These are phyloP conservation scores for Linnemannia zychae DNA, from an alignment of 192 early-diverging fungal species.

Conservation along the genomic window DNA sequence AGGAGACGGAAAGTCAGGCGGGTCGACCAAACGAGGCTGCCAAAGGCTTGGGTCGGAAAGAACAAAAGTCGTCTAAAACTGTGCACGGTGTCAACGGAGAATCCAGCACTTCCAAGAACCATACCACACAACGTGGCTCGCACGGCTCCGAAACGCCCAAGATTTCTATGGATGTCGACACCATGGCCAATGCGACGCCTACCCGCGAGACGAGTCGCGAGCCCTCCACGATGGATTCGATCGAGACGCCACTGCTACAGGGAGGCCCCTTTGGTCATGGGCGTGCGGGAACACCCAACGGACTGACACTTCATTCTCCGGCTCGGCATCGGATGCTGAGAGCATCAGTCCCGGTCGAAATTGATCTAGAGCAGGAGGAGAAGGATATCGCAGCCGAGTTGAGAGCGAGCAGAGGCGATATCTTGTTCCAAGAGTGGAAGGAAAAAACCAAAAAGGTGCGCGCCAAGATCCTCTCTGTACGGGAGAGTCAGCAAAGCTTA, in stretches of 20 bases:
- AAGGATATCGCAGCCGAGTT: slow-evolving; percentile 58
- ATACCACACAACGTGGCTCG: slow-evolving; percentile 6
- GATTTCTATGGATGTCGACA: slow-evolving; percentile 43
- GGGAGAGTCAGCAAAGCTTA: slow-evolving; percentile 59
- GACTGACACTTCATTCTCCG: slow-evolving; percentile 9
- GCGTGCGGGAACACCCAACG: slow-evolving; percentile 41
- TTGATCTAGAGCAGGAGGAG: slow-evolving; percentile 62
- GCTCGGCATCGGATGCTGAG: slow-evolving; percentile 38
- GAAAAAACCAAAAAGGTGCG: slow-evolving; percentile 67
- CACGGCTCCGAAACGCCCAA: slow-evolving; percentile 46
- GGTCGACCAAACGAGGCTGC: slow-evolving; percentile 54
- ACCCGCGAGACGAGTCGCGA: slow-evolving; percentile 33
- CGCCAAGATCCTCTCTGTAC: slow-evolving; percentile 55
- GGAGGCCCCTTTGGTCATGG: slow-evolving; percentile 21
- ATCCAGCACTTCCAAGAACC: slow-evolving; percentile 7
- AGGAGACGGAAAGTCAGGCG: slow-evolving; percentile 55
- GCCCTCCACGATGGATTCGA: slow-evolving; percentile 40
- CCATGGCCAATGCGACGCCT: slow-evolving; percentile 29
- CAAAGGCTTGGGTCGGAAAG: slow-evolving; percentile 53
- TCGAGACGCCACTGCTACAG: slow-evolving; percentile 16
- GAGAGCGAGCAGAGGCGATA: slow-evolving; percentile 70
- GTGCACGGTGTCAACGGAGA: slow-evolving; percentile 23
- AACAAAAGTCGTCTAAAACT: slow-evolving; percentile 31
- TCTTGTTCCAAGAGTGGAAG: slow-evolving; percentile 66
- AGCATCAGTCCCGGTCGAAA: slow-evolving; percentile 40